Evolutionary conservation across 2,329 filamentous ascomycete species (phyloP), one percentile per base, ranked within the genome.

Genomic region (Arachnopeziza araneosa): DNA sequence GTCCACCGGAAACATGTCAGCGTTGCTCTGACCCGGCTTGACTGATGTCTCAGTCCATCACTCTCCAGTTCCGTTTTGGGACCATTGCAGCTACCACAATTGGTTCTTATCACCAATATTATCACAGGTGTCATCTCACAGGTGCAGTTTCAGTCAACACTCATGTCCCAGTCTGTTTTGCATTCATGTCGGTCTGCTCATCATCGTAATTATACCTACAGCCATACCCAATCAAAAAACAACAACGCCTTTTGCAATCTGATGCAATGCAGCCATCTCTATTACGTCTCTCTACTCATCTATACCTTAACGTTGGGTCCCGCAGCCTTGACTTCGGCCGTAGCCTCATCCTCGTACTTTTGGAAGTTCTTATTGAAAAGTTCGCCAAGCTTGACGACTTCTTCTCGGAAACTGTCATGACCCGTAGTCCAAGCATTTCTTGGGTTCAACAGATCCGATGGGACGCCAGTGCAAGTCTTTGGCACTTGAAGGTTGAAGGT

Each of bases 401-500:
- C 93, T 56, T 80, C 81, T 72, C 87, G 83, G 85, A 98, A 98
- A 79, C 88, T 88, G 19, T 91, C 86, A 56, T 83, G 80, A 53
- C 91, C 89, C 49, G 87, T 87, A 50, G 88, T 96, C 95, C 95
- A 99, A 70, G 89, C 90, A 76, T 88, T 93, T 78, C 88, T 87
- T 67, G 95, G 95, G 85, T 99, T 98, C 73, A 99, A 86, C 48
- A 99, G 83, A 80, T 98, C 93, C 62, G 85, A 82, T 56, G 95
- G 95, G 9, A 99, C 95, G 73, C 87, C 88, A 66, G 89, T 86
- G 84, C 93, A 98, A 55, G 85, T 80, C 81, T 89, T 97, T 76
- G 95, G 95, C n/a, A 99, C 91, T 73, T 89, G 84, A 60, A 99
- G 88, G 83, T 97, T 96, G 87, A 99, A 99, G 66, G 92, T 87